A percentile compares a stretch with the other conserved stretches of the same genome.
These are phyloP conservation scores for Gastroboletus turbinatus DNA, from an alignment of 1,284 basidiomycete species.

Conservation along the genomic window DNA sequence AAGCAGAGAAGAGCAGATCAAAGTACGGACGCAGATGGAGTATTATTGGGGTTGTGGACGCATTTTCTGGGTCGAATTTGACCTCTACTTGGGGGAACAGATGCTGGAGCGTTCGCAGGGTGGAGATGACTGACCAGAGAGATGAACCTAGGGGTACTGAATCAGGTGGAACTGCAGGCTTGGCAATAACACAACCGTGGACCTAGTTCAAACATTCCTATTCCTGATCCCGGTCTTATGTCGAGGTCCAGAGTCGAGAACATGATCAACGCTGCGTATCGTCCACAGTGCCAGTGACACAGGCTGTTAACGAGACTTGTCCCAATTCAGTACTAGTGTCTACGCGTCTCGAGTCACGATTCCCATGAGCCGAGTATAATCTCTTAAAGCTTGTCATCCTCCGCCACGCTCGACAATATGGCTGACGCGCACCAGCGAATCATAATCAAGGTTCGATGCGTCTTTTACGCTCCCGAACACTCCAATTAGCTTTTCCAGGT, in stretches of 20 bases:
- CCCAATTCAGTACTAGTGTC: slow-evolving; percentile 9
- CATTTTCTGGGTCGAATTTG: slow-evolving; percentile 76
- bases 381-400: not conserved
- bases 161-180: slow-evolving; percentile 2
- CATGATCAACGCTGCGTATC: slow-evolving; percentile 39
- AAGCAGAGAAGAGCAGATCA: slow-evolving; percentile 76
- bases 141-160: slow-evolving; percentile 57
- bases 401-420: slow-evolving; percentile 28
- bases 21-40: slow-evolving; percentile 77
- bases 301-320: slow-evolving; percentile 5
- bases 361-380: not conserved
- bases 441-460: slow-evolving; percentile 59
- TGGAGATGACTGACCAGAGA: slow-evolving; percentile 78
- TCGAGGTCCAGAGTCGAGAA: slow-evolving; percentile 71
- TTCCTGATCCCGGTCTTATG: slow-evolving; percentile 71
- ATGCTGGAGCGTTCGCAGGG: slow-evolving; percentile 60
- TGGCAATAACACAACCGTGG: slow-evolving; percentile 1
- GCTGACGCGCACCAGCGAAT: slow-evolving; percentile 49
- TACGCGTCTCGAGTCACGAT: slow-evolving; percentile 5
- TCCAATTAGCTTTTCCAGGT: slow-evolving; percentile 44
- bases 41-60: slow-evolving; percentile 72
- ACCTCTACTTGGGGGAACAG: slow-evolving; percentile 80
- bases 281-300: not conserved
- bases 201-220: slow-evolving; percentile 82
- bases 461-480: not conserved